Base-by-base conservation (phyloP, 306 rosid genomes). In the Castanea mollissima region DNA sequence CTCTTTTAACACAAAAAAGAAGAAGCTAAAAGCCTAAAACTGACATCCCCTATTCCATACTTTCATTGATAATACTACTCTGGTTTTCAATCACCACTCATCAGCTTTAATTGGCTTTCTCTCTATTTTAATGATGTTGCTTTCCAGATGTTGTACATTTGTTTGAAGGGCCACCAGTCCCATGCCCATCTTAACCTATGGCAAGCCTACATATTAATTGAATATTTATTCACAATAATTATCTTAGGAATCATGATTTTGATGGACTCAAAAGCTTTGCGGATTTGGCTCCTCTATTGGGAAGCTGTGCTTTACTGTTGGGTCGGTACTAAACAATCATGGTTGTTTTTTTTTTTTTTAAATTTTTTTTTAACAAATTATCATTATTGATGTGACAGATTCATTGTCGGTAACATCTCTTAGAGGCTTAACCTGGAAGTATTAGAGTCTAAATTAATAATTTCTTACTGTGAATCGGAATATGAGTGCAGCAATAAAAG, bases 61-160 rank as follows among this genome's bases (percentile, higher is more conserved):
- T 32, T 5, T 18, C 19, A 5, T 64, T 68, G 23, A 68, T 44
- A 4, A 4, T 10, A 20, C 32, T 15, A 5, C 68, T 4, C 18
- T 34, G 27, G 27, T 41, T 76, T 52, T 55, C 72, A 34, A 34
- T 67, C 72, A 67, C 15, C 72, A 34, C n/a, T 34, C 72, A 67
- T 13, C 72, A 67, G 65, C 69, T 32, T 69, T 71, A 20, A 21
- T 35, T 25, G 56, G 81, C 55, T 70, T 57, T 65, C 71, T 67
- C 21, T 57, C 52, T 38, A 57, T n/a, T 41, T 35, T 38, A 57
- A 70, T 78, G 35, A 41, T 78, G 29, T n/a, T 73, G 41, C 10
- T 23, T 69, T 75, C 67, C 23, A 63, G 6, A 34, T 19, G 72
- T 67, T 35, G 52, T 49, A 3, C 25, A 67, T 34, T 35, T n/a